These are phyloP conservation scores for Coemansia sp. DNA, from an alignment of 192 early-diverging fungal species.

Conservation along the genomic window DNA sequence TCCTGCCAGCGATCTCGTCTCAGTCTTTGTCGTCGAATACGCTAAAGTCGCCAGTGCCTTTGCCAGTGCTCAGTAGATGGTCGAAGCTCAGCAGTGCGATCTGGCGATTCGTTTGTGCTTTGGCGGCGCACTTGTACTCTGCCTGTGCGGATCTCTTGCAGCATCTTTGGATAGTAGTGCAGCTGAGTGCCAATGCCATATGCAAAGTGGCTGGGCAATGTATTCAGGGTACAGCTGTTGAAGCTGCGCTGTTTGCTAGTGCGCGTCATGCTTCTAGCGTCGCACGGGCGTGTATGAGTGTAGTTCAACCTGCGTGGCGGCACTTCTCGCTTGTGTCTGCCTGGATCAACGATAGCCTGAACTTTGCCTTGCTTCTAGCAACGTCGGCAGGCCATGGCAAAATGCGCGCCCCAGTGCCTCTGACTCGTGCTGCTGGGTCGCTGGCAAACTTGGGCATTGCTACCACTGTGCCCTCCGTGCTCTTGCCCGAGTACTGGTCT, in stretches of 20 bases:
- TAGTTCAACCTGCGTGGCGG: slow-evolving; percentile 1
- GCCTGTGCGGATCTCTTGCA: neutral
- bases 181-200: neutral
- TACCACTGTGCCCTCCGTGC: slow-evolving; percentile 26
- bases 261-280: neutral
- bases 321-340: neutral
- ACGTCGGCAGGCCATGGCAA: slow-evolving; percentile 2
- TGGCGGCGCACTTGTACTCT: neutral
- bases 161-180: slow-evolving; percentile 3
- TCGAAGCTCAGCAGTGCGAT: neutral
- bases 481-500: slow-evolving; percentile 38
- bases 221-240: neutral
- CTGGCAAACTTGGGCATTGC: slow-evolving; percentile 11
- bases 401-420: neutral
- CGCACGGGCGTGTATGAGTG: neutral
- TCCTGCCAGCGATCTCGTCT: slow-evolving; percentile 7
- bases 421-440: neutral
- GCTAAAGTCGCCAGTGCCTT: neutral
- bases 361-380: slow-evolving; percentile 1
- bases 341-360: neutral
- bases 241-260: neutral
- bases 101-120: neutral
- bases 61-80: neutral
- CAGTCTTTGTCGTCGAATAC: neutral
- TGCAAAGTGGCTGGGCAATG: neutral